Evolutionary conservation across 2,329 filamentous ascomycete genomes (phyloP).

Genomic region (Plectosphaerella cucumerina): DNA sequence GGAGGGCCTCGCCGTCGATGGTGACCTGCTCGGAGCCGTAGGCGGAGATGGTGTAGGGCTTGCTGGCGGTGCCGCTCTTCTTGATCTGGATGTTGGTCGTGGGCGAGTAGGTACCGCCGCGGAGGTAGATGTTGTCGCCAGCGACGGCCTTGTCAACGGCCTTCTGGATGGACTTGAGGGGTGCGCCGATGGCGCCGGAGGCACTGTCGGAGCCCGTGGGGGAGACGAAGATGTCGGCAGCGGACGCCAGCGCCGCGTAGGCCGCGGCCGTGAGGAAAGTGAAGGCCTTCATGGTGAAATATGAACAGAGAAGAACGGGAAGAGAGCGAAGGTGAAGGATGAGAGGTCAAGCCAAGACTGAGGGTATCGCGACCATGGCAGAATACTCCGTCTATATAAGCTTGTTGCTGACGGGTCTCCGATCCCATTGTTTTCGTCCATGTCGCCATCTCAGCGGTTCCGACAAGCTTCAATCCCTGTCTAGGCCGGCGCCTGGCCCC

Average conservation of each 20-base stretch:
- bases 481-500: too few species aligned
- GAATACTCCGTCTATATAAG: neutral
- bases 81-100: conserved; percentile 43
- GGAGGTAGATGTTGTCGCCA: conserved; percentile 34
- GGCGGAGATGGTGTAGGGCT: conserved; percentile 35
- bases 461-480: too few species aligned
- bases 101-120: conserved; percentile 32
- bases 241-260: conserved; percentile 8
- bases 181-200: conserved; percentile 31
- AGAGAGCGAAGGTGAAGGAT: neutral
- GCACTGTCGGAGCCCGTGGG: conserved; percentile 34
- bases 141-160: conserved; percentile 40
- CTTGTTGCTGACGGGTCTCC: neutral
- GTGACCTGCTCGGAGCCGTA: conserved; percentile 39
- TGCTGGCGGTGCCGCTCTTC: conserved; percentile 33
- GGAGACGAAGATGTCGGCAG: conserved; percentile 39
- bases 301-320: neutral
- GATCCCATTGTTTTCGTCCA: too few species aligned
- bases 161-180: conserved; percentile 40
- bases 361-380: too few species aligned
- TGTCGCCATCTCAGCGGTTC: too few species aligned
- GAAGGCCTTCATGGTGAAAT: conserved; percentile 2
- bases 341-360: neutral
- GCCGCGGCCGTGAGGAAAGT: neutral
- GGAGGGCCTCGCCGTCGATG: conserved; percentile 37